These are phyloP conservation scores for Exophiala lecanii-corni DNA, from an alignment of 2,329 filamentous ascomycete species.

Conservation along the genomic window DNA sequence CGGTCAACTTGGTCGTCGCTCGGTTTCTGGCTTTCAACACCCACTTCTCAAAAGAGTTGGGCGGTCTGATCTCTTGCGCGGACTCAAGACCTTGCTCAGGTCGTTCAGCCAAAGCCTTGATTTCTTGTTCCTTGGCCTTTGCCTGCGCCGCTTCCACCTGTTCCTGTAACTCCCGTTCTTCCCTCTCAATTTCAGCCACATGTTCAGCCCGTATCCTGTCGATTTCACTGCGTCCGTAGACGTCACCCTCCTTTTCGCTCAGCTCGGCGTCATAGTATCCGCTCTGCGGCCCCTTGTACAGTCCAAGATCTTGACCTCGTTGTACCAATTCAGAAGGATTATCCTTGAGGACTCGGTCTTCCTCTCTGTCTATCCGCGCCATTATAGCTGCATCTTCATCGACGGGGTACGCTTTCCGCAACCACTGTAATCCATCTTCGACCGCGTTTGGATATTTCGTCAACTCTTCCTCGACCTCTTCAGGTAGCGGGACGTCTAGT, in stretches of 20 bases:
- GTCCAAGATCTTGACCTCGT: conserved; percentile 37
- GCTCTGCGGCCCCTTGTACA: conserved; percentile 34
- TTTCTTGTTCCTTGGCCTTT: conserved; percentile 34
- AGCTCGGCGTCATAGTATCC: conserved; percentile 39
- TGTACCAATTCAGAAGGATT: conserved; percentile 25
- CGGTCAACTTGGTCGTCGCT: conserved; percentile 20
- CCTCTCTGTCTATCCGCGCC: conserved; percentile 35
- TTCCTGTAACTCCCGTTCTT: conserved; percentile 47
- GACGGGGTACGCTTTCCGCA: conserved; percentile 39
- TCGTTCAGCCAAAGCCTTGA: conserved; percentile 17
- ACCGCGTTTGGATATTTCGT: conserved; percentile 28
- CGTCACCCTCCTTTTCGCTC: conserved; percentile 36
- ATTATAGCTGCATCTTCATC: conserved; percentile 48
- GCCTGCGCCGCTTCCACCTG: conserved; percentile 52
- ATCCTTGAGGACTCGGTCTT: conserved; percentile 19
- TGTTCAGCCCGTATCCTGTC: conserved; percentile 38
- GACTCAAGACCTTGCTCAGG: conserved; percentile 25
- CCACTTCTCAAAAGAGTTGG: conserved; percentile 27
- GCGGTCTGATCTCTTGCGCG: conserved; percentile 22
- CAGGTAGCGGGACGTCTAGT: conserved; percentile 40
- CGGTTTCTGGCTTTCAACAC: conserved; percentile 21
- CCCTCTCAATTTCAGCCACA: conserved; percentile 35
- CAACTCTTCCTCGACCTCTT: conserved; percentile 34
- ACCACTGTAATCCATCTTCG: conserved; percentile 37
- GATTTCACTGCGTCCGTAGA: conserved; percentile 40